Percentiles rank a stretch among this genome's conserved stretches.
These are phyloP conservation scores for Daldinia grandis DNA, from an alignment of 495 filamentous ascomycete species.

Conservation along the genomic window DNA sequence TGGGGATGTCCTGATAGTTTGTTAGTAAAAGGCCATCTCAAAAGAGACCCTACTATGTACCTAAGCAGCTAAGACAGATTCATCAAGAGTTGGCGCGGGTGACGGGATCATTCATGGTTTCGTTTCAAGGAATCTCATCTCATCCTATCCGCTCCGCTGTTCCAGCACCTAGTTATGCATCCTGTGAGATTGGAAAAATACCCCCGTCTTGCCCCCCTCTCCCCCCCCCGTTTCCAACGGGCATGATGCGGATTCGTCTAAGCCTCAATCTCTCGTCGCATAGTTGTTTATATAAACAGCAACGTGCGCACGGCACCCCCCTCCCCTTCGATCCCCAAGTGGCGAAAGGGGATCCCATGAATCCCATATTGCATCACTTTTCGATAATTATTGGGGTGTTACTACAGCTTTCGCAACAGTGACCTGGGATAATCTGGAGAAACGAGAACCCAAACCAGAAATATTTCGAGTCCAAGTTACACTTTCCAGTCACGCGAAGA, in stretches of 20 bases:
- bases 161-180: slow-evolving; percentile 22
- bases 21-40: background rate
- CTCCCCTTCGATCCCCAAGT: slow-evolving; percentile 22
- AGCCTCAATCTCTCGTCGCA: slow-evolving; percentile 32
- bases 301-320: slow-evolving; percentile 29
- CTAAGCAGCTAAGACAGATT: slow-evolving; percentile 3
- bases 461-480: slow-evolving; percentile 20
- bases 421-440: slow-evolving; percentile 33
- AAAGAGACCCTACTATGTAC: background rate
- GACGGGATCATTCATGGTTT: slow-evolving; percentile 8
- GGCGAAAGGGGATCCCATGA: slow-evolving; percentile 35
- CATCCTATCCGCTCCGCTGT: slow-evolving; percentile 26
- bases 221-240: slow-evolving; percentile 18
- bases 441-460: slow-evolving; percentile 17
- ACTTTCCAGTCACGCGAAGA: slow-evolving; percentile 34
- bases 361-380: slow-evolving; percentile 38
- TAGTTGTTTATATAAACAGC: slow-evolving; percentile 41
- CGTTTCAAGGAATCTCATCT: slow-evolving; percentile 37
- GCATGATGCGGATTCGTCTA: slow-evolving; percentile 36
- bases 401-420: slow-evolving; percentile 27
- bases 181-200: slow-evolving; percentile 25
- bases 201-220: slow-evolving; percentile 9
- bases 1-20: slow-evolving; percentile 6
- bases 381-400: slow-evolving; percentile 30
- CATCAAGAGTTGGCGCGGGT: background rate